A percentile compares a stretch with the other conserved stretches of the same genome.
Evolutionary conservation across 176 grass and related monocot genomes (phyloP).

Genomic region (Themeda triandra): DNA sequence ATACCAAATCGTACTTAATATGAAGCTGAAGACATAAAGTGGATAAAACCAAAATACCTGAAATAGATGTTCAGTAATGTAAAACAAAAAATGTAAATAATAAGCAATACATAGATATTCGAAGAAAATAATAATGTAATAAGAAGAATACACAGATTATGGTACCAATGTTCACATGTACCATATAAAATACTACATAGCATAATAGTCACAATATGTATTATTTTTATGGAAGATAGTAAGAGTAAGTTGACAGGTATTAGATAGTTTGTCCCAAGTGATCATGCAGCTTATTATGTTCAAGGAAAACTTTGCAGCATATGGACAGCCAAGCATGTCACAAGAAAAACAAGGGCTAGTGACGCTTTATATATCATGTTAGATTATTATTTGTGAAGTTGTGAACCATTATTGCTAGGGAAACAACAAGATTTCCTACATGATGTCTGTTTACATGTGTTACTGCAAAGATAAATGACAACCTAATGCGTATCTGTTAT

Average conservation of each 20-base stretch:
- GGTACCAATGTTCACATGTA: neutral
- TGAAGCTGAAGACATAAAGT: slow-evolving; percentile 90
- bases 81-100: slow-evolving; percentile 27
- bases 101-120: slow-evolving; percentile 5
- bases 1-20: slow-evolving; percentile 87
- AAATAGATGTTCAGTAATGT: slow-evolving; percentile 30
- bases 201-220: neutral
- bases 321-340: slow-evolving; percentile 5
- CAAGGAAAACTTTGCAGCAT: slow-evolving; percentile 3
- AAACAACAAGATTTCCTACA: neutral
- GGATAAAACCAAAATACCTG: slow-evolving; percentile 98
- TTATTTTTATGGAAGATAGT: neutral
- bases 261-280: neutral
- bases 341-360: neutral
- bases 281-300: neutral
- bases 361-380: neutral
- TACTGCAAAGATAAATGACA: slow-evolving; percentile 1
- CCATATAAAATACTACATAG: slow-evolving; percentile 3
- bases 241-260: neutral
- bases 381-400: neutral
- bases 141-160: slow-evolving; percentile 1
- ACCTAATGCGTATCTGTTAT: neutral
- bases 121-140: neutral
- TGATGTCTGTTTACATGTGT: neutral
- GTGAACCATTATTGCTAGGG: neutral